These are phyloP conservation scores for Acanthamoeba castellanii DNA, from an alignment of 208 protist genomes.

Conservation along the genomic window DNA sequence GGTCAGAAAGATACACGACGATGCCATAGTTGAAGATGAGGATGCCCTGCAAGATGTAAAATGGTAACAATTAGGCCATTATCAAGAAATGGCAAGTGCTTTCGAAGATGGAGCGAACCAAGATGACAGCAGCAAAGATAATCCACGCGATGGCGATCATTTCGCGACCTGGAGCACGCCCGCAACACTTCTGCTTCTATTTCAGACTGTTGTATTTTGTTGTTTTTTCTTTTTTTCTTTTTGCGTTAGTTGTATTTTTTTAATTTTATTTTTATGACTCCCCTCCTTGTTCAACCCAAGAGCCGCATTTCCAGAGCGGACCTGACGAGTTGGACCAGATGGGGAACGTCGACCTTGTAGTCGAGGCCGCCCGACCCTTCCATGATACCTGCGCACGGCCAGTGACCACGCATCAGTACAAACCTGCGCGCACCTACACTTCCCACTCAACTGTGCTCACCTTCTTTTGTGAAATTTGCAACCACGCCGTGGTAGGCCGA, in stretches of 20 bases:
- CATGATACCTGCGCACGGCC: background rate
- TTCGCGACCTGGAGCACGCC: background rate
- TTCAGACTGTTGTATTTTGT: no score
- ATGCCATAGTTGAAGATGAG: conserved; percentile 58
- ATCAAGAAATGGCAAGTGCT: no score
- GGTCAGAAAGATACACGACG: conserved; percentile 31
- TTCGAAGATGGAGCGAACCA: background rate
- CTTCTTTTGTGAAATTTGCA: background rate
- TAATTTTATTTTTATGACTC: no score
- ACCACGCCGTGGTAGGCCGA: conserved; percentile 7
- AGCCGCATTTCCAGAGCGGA: background rate
- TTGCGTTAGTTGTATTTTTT: no score
- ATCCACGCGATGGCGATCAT: conserved; percentile 71
- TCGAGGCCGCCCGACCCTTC: background rate
- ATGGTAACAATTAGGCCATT: background rate
- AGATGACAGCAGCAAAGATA: conserved; percentile 59
- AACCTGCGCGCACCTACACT: no score
- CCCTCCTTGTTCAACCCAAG: no score
- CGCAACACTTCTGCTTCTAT: no score
- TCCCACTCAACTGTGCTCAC: no score
- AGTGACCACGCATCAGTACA: background rate
- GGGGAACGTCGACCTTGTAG: background rate
- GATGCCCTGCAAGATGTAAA: conserved; percentile 14
- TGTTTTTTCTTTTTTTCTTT: no score
- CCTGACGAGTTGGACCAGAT: background rate